Percentiles rank a stretch among this genome's conserved stretches.
Evolutionary conservation across 306 rosid genomes (phyloP).

Genomic region (Cicer chorassanicum): DNA sequence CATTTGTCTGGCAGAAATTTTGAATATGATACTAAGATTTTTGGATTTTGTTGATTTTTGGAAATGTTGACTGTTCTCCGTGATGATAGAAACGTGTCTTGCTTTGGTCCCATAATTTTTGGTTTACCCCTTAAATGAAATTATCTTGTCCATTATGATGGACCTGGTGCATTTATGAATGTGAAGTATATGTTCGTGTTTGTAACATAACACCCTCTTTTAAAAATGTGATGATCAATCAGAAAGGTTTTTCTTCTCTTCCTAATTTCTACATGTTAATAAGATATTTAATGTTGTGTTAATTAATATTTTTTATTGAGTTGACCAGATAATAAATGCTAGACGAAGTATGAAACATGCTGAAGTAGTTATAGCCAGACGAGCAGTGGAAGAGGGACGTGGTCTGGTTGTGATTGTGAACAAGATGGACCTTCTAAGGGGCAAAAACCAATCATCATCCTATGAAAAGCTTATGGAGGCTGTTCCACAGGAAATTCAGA

Average conservation of each 20-base stretch:
- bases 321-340: conserved; percentile 69
- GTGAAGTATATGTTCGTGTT: conserved; percentile 7
- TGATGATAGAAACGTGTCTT: conserved; percentile 9
- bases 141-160: conserved; percentile 37
- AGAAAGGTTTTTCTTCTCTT: background rate
- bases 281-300: conserved; percentile 28
- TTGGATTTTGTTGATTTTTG: background rate
- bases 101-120: conserved; percentile 13
- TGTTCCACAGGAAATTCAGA: conserved; percentile 88
- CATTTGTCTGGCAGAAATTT: conserved; percentile 29
- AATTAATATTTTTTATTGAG: conserved; percentile 29
- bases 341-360: conserved; percentile 88
- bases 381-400: conserved; percentile 95
- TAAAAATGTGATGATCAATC: conserved; percentile 28
- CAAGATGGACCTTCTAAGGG: conserved; percentile 94
- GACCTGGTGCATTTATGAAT: conserved; percentile 31
- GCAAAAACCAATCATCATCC: conserved; percentile 52
- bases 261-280: conserved; percentile 19
- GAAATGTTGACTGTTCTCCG: background rate
- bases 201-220: conserved; percentile 17
- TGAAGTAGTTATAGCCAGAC: conserved; percentile 95
- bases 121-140: conserved; percentile 30
- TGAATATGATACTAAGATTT: conserved; percentile 16
- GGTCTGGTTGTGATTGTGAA: conserved; percentile 96
- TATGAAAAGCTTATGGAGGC: conserved; percentile 75